These are phyloP conservation scores for Sicyos edulis DNA, from an alignment of 306 rosid species.

Conservation along the genomic window DNA sequence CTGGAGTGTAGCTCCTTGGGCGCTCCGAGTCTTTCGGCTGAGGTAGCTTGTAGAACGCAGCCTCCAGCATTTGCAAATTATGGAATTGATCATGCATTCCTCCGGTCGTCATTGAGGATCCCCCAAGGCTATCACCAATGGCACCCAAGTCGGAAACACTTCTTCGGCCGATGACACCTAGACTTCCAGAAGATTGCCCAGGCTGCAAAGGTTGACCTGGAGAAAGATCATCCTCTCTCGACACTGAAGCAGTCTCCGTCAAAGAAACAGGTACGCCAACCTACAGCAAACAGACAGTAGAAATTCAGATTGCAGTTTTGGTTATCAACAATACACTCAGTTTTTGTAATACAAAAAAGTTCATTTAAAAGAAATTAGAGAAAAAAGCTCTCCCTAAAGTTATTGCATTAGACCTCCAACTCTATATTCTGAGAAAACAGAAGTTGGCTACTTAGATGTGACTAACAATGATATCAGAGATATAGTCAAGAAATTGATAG, in stretches of 20 bases:
- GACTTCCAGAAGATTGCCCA: conserved; percentile 63
- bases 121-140: conserved; percentile 72
- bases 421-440: neutral
- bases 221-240: conserved; percentile 75
- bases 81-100: conserved; percentile 63
- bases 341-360: neutral
- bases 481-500: too few relatives aligned
- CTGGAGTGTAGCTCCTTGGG: conserved; percentile 73
- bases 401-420: neutral
- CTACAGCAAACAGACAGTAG: conserved; percentile 37
- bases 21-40: conserved; percentile 91
- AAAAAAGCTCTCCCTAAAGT: too few relatives aligned
- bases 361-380: neutral
- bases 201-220: conserved; percentile 88
- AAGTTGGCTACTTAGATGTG: neutral
- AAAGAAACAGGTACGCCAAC: conserved; percentile 60
- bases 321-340: neutral
- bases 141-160: conserved; percentile 82
- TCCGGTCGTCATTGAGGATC: conserved; percentile 47
- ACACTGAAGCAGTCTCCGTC: conserved; percentile 57
- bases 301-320: conserved; percentile 4
- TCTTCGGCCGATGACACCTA: conserved; percentile 95
- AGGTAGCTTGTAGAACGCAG: conserved; percentile 72
- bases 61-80: conserved; percentile 88
- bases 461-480: neutral